Evolutionary conservation across 805 yeast species (phyloP), one percentile per base, ranked within the genome.

Genomic region (Yamadazyma sp.): DNA sequence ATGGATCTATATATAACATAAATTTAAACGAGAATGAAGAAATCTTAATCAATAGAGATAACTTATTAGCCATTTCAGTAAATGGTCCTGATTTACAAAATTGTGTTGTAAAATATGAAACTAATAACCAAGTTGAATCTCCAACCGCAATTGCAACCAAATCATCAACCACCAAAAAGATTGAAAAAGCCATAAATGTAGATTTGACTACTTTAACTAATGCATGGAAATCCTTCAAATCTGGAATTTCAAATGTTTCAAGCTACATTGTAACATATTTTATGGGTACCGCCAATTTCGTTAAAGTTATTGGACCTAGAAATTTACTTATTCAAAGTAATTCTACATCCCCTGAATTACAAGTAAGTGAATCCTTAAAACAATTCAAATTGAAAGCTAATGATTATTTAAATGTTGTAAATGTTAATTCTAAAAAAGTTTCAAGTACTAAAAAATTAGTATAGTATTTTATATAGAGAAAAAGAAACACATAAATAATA

Each of bases 281-380:
- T n/a, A n/a, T n/a, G n/a, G 69, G 66, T 1, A 69, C 62, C 41
- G 67, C 67, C 8, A 61, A 62, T 12, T 78, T 70, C 40, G 66
- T 78, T 23, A 69, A 62, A 23, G 58, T 79, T 4, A 52, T 63
- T 9, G 86, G 86, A 0, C 84, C 84, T 8, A 62, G 81, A 29
- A 65, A 65, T 17, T 38, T 76, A 3, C 52, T 76, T 35, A 47
- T 76, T 4, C 78, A 75, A 41, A 67, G 78, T 4, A 59, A 50
- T 2, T 42, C 37, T 27, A 46, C 37, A 24, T 12, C 41, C 1
- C 48, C 48, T n/a, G 47, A 39, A 31, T 25, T 42, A 14, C 47
- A 44, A 7, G 20, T 37, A 7, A 33, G 31, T 24, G 26, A 33
- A 23, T 12, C 28, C 6, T 22, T 42, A 17, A 35, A 36, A 35